These are phyloP conservation scores for Acorus gramineus DNA, from an alignment of 106 monocot species.

Conservation along the genomic window DNA sequence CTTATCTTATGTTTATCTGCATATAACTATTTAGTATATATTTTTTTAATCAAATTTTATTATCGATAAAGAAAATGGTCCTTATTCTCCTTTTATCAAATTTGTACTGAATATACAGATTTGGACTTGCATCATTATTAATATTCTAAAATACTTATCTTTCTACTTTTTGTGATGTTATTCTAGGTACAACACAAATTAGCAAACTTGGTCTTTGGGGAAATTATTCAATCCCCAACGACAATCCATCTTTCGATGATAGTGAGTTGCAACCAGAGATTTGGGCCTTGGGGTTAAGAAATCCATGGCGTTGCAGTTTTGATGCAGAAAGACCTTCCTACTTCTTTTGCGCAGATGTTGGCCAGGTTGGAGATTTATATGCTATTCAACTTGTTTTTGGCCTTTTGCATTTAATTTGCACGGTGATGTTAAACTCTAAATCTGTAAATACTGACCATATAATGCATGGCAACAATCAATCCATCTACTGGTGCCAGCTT, in stretches of 20 bases:
- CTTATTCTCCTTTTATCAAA: no score
- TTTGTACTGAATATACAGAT: no score
- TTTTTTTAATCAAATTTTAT: no score
- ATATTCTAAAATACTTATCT: no score
- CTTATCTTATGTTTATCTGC: no score
- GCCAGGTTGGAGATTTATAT: constrained; percentile 40
- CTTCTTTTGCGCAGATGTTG: constrained; percentile 81
- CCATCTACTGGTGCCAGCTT: no score
- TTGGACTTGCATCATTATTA: no score
- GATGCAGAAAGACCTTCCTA: constrained; percentile 70
- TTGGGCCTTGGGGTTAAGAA: constrained; percentile 86
- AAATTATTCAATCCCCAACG: constrained; percentile 84
- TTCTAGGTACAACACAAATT: constrained; percentile 39
- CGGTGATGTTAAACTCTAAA: not conserved
- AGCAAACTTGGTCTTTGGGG: constrained; percentile 69
- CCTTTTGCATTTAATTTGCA: not conserved
- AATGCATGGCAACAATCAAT: no score
- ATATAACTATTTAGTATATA: no score
- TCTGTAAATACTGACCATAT: no score
- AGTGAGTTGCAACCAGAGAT: constrained; percentile 50
- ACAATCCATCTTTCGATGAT: constrained; percentile 63
- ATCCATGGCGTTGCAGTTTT: constrained; percentile 99
- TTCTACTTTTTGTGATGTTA: not conserved
- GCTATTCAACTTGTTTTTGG: not conserved
- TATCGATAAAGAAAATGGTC: no score